Conservation (phyloP, 2,329 filamentous ascomycete genomes). For the Mycocentrospora acerina region DNA sequence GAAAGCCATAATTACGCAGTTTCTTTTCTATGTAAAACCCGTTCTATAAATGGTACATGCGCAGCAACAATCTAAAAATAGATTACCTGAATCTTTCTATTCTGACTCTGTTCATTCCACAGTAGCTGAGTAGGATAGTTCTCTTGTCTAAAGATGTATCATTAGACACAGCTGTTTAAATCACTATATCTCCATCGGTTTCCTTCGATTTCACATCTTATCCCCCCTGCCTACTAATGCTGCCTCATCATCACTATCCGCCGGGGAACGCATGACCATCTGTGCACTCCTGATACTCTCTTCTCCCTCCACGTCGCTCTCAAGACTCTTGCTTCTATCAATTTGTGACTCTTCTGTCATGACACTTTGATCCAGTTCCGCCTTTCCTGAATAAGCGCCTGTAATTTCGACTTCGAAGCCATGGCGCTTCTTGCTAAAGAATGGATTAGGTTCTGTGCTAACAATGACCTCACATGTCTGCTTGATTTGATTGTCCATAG, state of each 20-base stretch:
- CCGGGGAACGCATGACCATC: slow-evolving; percentile 8
- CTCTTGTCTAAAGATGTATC: no score
- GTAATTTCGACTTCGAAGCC: slow-evolving; percentile 13
- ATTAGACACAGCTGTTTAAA: no score
- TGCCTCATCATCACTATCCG: slow-evolving; percentile 28
- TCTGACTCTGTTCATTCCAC: no score
- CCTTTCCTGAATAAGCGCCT: slow-evolving; percentile 1
- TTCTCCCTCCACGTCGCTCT: slow-evolving; percentile 23
- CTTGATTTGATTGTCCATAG: slow-evolving; percentile 33
- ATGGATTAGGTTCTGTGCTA: slow-evolving; percentile 25
- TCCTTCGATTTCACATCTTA: no score
- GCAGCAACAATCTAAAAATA: no score
- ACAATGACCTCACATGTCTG: slow-evolving; percentile 30
- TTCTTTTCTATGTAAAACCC: no score
- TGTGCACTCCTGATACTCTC: slow-evolving; percentile 23
- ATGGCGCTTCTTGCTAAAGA: slow-evolving; percentile 8
- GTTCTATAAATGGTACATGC: no score
- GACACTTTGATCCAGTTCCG: slow-evolving; percentile 7
- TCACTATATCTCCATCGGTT: no score
- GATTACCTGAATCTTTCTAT: no score
- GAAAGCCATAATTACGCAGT: no score
- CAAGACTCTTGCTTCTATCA: slow-evolving; percentile 20
- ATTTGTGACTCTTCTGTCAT: slow-evolving; percentile 13
- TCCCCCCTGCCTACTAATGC: slow-evolving; percentile 24
- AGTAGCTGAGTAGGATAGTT: no score